phyloP scores from a whole-genome alignment of 202 grass and related monocot genomes.

The Carex sylvatica region DNA sequence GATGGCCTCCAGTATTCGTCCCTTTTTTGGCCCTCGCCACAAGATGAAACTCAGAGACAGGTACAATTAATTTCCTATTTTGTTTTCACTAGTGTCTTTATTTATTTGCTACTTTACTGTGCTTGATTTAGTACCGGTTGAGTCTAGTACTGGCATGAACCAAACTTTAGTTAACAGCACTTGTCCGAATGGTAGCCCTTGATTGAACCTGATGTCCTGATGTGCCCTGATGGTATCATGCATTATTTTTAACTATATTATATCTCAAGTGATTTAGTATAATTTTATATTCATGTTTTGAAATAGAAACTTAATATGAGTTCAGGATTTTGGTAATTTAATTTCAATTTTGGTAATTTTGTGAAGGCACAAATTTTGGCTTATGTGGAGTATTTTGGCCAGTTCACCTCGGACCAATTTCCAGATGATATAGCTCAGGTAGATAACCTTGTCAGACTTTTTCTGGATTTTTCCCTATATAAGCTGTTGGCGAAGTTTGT shows the following conservation, averaged over 20 bases:
- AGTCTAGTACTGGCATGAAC: background rate
- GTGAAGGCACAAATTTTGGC: slow-evolving; percentile 85
- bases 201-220: too few species aligned
- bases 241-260: background rate
- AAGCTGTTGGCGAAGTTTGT: background rate
- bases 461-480: background rate
- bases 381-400: slow-evolving; percentile 97
- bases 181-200: background rate
- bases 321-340: background rate
- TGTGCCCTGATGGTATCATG: background rate
- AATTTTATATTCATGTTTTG: background rate
- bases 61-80: slow-evolving; percentile 28
- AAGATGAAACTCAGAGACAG: slow-evolving; percentile 73
- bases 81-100: background rate
- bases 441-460: slow-evolving; percentile 24
- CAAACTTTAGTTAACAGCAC: background rate
- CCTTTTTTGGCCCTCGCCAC: slow-evolving; percentile 76
- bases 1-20: slow-evolving; percentile 82
- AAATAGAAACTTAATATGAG: background rate
- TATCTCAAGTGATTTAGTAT: background rate
- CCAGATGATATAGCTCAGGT: slow-evolving; percentile 97
- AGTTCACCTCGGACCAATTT: slow-evolving; percentile 95
- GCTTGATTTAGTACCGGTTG: background rate
- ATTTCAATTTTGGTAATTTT: background rate
- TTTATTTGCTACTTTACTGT: slow-evolving; percentile 1